phyloP scores from a whole-genome alignment of 495 filamentous ascomycete species.

The Penicillium roqueforti region DNA sequence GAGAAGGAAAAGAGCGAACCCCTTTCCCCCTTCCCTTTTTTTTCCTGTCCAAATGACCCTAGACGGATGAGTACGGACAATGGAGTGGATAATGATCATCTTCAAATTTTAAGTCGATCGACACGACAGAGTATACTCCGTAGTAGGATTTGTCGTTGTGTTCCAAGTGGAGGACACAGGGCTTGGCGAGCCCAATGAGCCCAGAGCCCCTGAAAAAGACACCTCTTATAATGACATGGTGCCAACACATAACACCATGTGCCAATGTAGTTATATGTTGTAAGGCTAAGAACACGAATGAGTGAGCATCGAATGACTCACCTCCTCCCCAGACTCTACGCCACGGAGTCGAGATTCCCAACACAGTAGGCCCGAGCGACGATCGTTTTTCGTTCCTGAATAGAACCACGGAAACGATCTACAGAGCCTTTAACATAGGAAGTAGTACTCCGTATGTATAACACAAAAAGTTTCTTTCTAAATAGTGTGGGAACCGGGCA shows the following conservation, averaged over 20 bases:
- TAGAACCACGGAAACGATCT: background rate
- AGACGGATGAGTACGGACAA: background rate
- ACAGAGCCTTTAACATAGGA: no score
- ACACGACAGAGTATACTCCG: background rate
- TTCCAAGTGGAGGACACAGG: background rate
- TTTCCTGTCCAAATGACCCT: background rate
- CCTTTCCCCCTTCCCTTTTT: background rate
- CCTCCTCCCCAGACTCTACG: background rate
- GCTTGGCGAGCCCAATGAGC: background rate
- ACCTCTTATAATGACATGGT: background rate
- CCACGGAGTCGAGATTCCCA: background rate
- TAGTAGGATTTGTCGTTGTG: background rate
- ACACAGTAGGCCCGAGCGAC: background rate
- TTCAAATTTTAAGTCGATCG: background rate
- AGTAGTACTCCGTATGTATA: no score
- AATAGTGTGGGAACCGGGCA: background rate
- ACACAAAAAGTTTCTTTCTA: constrained; percentile 1
- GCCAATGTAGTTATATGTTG: background rate
- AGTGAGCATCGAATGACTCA: background rate
- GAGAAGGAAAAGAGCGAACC: background rate
- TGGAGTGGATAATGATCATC: background rate
- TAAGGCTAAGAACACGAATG: background rate
- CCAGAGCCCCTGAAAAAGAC: background rate
- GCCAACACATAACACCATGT: background rate
- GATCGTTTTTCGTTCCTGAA: constrained; percentile 4